Evolutionary conservation across 805 yeast species (phyloP).

Genomic region (Lachancea thermotolerans): DNA sequence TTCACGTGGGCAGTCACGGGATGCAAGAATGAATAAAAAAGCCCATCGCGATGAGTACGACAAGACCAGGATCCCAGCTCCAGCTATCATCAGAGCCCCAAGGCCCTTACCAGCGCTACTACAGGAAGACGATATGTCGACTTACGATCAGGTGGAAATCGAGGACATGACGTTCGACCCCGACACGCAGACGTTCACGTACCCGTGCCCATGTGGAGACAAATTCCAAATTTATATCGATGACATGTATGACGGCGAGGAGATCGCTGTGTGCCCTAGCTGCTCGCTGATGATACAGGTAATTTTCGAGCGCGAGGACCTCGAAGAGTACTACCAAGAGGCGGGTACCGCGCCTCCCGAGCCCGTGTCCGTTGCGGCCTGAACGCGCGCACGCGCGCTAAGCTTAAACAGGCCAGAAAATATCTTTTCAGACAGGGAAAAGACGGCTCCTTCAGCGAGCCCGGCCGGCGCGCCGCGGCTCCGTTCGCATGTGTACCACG

Average conservation of each 20-base stretch:
- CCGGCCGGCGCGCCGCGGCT: neutral
- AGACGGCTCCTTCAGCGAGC: neutral
- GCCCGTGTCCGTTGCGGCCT: conserved; percentile 21
- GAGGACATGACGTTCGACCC: conserved; percentile 94
- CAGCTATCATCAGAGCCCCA: too few relatives aligned
- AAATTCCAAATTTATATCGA: conserved; percentile 78
- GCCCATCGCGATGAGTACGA: too few relatives aligned
- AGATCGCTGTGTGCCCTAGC: conserved; percentile 93
- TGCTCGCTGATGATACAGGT: conserved; percentile 92
- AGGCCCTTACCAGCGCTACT: too few relatives aligned
- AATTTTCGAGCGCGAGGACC: conserved; percentile 62
- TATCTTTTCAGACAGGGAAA: neutral
- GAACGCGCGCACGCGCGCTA: neutral
- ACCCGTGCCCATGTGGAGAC: conserved; percentile 99
- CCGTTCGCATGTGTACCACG: neutral
- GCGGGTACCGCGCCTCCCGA: conserved; percentile 29
- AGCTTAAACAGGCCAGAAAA: too few relatives aligned
- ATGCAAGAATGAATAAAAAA: too few relatives aligned
- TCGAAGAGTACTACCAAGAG: conserved; percentile 37
- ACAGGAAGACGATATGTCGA: conserved; percentile 37
- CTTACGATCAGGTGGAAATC: conserved; percentile 92
- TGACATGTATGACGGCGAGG: conserved; percentile 85
- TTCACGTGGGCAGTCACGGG: neutral
- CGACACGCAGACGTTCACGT: conserved; percentile 71
- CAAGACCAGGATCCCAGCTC: too few relatives aligned